Evolutionary conservation across 495 filamentous ascomycete genomes (phyloP).

Genomic region (Talaromyces nanjingensis): DNA sequence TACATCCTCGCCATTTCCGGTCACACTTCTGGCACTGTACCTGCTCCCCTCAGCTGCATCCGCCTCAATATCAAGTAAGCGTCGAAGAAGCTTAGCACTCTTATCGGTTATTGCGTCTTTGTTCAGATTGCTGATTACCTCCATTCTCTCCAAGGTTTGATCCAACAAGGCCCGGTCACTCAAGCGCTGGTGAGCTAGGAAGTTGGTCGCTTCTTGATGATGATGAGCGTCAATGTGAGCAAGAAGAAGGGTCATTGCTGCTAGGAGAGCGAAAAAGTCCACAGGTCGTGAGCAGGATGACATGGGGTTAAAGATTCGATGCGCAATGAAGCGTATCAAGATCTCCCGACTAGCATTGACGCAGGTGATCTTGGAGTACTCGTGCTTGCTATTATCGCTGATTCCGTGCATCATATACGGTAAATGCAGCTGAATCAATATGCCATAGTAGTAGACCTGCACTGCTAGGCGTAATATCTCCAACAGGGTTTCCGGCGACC

Average conservation of each 20-base stretch:
- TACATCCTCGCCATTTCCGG: constrained; percentile 11
- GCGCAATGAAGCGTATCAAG: constrained; percentile 25
- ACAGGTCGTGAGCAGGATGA: constrained; percentile 29
- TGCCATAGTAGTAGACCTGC: constrained; percentile 35
- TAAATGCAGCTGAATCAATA: constrained; percentile 20
- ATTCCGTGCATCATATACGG: constrained; percentile 17
- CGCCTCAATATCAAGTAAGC: constrained; percentile 27
- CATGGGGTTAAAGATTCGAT: constrained; percentile 18
- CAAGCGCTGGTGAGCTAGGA: constrained; percentile 31
- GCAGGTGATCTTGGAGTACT: constrained; percentile 29
- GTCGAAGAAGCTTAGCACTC: constrained; percentile 25
- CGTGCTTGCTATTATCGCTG: constrained; percentile 2
- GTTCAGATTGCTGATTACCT: constrained; percentile 20
- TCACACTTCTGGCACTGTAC: constrained; percentile 7
- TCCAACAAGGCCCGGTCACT: constrained; percentile 41
- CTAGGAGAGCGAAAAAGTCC: constrained; percentile 40
- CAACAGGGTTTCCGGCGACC: constrained; percentile 4
- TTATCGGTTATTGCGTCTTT: constrained; percentile 25
- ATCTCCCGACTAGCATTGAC: constrained; percentile 38
- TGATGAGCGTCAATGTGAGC: constrained; percentile 17
- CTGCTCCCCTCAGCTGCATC: constrained; percentile 17
- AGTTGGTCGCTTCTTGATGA: constrained; percentile 11
- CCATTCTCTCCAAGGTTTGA: constrained; percentile 31
- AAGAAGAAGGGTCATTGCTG: constrained; percentile 19
- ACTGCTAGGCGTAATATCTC: constrained; percentile 15